A percentile compares a stretch with the other conserved stretches of the same genome.
These are phyloP conservation scores for Aspergillus melleus DNA, from an alignment of 2,329 filamentous ascomycete genomes.

Conservation along the genomic window DNA sequence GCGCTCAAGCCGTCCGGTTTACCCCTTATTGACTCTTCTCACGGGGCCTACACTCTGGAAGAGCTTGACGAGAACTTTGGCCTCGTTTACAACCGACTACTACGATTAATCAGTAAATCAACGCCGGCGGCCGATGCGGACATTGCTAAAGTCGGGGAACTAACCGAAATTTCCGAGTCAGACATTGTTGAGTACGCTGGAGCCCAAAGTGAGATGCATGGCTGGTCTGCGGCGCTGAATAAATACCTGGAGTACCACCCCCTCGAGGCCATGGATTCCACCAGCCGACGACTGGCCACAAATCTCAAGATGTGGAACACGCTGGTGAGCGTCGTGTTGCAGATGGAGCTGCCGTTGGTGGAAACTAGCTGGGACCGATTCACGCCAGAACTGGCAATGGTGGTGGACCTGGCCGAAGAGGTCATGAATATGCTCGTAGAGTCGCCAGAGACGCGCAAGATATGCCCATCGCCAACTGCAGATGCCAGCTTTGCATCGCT, in stretches of 20 bases:
- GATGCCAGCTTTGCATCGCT: neutral
- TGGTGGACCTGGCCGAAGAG: slow-evolving; percentile 11
- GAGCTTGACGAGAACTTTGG: slow-evolving; percentile 13
- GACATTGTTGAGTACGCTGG: neutral
- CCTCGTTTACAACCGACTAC: slow-evolving; percentile 17
- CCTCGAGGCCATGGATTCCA: neutral
- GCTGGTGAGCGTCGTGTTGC: slow-evolving; percentile 11
- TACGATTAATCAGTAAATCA: neutral
- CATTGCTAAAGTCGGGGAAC: neutral
- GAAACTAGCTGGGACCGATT: slow-evolving; percentile 15
- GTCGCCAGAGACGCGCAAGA: neutral
- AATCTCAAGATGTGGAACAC: slow-evolving; percentile 18
- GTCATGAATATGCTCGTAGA: slow-evolving; percentile 2
- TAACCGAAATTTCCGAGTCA: neutral
- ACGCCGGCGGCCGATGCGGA: neutral
- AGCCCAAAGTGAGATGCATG: slow-evolving; percentile 1
- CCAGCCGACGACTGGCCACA: neutral
- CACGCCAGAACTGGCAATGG: slow-evolving; percentile 5
- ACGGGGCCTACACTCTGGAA: slow-evolving; percentile 9
- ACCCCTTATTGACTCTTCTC: neutral
- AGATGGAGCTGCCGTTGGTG: slow-evolving; percentile 8
- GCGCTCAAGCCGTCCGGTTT: neutral
- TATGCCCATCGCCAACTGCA: neutral
- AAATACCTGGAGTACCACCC: slow-evolving; percentile 9
- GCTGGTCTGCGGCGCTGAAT: slow-evolving; percentile 14